phyloP scores from a whole-genome alignment of 73 alveolate species.

The Paraurostyla sp. region DNA sequence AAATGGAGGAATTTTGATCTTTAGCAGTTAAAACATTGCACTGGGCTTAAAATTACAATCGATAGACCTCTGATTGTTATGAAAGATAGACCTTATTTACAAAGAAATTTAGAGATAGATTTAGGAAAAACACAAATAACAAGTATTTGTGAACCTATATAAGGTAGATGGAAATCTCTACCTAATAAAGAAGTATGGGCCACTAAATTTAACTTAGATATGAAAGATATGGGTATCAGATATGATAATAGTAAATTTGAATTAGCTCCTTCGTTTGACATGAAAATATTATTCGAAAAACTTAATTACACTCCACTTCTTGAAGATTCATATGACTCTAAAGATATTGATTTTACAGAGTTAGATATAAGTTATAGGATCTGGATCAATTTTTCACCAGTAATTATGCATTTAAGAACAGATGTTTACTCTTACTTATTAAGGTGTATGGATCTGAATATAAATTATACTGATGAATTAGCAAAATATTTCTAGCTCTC shows the following conservation, averaged over 20 bases:
- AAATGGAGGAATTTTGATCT: conserved; percentile 18
- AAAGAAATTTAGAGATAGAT: conserved; percentile 37
- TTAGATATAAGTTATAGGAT: conserved; percentile 43
- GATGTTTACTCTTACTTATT: conserved; percentile 62
- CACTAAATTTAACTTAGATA: conserved; percentile 9
- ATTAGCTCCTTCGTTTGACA: conserved; percentile 35
- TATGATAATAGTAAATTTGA: conserved; percentile 14
- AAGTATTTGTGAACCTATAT: background rate
- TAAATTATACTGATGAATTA: conserved; percentile 62
- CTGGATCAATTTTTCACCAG: conserved; percentile 36
- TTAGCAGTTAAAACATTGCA: background rate
- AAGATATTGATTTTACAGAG: conserved; percentile 38
- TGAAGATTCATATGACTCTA: conserved; percentile 23
- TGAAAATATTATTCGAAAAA: conserved; percentile 25
- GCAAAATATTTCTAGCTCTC: conserved; percentile 21
- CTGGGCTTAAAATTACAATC: conserved; percentile 53
- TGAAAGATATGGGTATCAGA: conserved; percentile 40
- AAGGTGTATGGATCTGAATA: conserved; percentile 63
- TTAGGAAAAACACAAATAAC: conserved; percentile 33
- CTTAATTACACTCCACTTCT: conserved; percentile 23
- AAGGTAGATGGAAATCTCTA: conserved; percentile 51
- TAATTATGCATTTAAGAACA: conserved; percentile 8
- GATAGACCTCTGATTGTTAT: conserved; percentile 39
- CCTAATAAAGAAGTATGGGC: conserved; percentile 41
- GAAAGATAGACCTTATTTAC: conserved; percentile 57